Evolutionary conservation across 2,329 filamentous ascomycete genomes (phyloP).

Genomic region (Diaporthe ampelina): DNA sequence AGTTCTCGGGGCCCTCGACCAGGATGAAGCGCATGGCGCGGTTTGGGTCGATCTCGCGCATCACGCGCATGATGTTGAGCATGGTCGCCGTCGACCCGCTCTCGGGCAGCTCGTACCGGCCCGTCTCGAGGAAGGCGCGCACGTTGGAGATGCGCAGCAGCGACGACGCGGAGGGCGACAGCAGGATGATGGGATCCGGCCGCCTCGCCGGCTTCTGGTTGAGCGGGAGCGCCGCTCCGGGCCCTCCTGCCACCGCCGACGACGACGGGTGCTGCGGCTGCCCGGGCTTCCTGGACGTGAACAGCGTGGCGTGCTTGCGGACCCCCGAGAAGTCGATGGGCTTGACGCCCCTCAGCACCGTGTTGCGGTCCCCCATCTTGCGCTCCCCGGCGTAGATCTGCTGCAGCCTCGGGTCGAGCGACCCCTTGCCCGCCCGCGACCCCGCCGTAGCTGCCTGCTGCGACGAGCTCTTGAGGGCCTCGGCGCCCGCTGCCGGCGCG

Average conservation of each 20-base stretch:
- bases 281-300: conserved; percentile 73
- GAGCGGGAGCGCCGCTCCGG: conserved; percentile 60
- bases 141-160: conserved; percentile 96
- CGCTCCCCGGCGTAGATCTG: conserved; percentile 94
- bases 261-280: conserved; percentile 41
- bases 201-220: conserved; percentile 68
- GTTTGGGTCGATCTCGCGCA: conserved; percentile 78
- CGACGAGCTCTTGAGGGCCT: conserved; percentile 52
- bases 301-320: conserved; percentile 84
- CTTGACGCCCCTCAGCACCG: conserved; percentile 86
- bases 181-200: conserved; percentile 91
- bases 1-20: conserved; percentile 92
- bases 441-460: conserved; percentile 54
- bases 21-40: conserved; percentile 93
- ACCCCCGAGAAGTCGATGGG: conserved; percentile 94
- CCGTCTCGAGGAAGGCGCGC: conserved; percentile 91
- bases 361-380: conserved; percentile 93
- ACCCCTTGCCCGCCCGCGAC: conserved; percentile 72
- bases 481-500: conserved; percentile 52
- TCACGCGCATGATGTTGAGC: conserved; percentile 84
- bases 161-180: conserved; percentile 95
- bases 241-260: conserved; percentile 49
- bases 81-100: conserved; percentile 80
- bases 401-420: conserved; percentile 83
- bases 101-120: conserved; percentile 84